Conservation (phyloP, 805 yeast species). For the Wickerhamomyces subpelliculosus region DNA sequence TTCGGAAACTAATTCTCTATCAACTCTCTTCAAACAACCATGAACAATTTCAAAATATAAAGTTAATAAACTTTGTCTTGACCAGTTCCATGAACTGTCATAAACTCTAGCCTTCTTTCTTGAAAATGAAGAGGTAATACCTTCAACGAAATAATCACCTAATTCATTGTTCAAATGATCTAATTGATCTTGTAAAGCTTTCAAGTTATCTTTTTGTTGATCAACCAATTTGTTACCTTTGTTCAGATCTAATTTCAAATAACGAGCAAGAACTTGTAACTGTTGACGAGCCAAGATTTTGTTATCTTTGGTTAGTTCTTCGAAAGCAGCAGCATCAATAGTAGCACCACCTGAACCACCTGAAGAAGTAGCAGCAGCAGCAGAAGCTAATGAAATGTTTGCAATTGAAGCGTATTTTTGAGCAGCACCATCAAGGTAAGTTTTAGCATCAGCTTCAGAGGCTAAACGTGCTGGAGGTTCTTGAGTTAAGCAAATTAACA, state of each 20-base stretch:
- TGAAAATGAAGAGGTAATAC: constrained; percentile 86
- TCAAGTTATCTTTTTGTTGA: constrained; percentile 73
- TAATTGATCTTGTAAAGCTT: constrained; percentile 77
- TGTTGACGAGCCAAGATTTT: constrained; percentile 43
- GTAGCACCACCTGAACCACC: constrained; percentile 77
- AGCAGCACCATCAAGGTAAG: constrained; percentile 74
- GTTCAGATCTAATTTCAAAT: constrained; percentile 86
- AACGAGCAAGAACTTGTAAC: constrained; percentile 89
- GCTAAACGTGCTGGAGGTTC: constrained; percentile 91
- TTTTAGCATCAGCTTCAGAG: constrained; percentile 84
- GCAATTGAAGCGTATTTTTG: constrained; percentile 79
- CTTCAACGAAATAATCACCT: constrained; percentile 91
- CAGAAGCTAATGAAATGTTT: constrained; percentile 71
- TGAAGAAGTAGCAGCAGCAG: constrained; percentile 42
- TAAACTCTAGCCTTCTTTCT: constrained; percentile 90
- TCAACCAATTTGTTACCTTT: constrained; percentile 83
- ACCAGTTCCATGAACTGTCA: constrained; percentile 99
- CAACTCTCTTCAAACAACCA: constrained; percentile 85
- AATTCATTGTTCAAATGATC: constrained; percentile 69
- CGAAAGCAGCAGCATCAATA: constrained; percentile 93
- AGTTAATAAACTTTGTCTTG: constrained; percentile 90
- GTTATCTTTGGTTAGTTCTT: constrained; percentile 45
- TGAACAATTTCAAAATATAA: constrained; percentile 95
- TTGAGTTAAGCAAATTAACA: constrained; percentile 73
- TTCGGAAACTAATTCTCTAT: constrained; percentile 92